A percentile compares a stretch with the other conserved stretches of the same genome.
Conservation (phyloP, 2,329 filamentous ascomycete genomes). For the Paraphaeosphaeria minitans region DNA sequence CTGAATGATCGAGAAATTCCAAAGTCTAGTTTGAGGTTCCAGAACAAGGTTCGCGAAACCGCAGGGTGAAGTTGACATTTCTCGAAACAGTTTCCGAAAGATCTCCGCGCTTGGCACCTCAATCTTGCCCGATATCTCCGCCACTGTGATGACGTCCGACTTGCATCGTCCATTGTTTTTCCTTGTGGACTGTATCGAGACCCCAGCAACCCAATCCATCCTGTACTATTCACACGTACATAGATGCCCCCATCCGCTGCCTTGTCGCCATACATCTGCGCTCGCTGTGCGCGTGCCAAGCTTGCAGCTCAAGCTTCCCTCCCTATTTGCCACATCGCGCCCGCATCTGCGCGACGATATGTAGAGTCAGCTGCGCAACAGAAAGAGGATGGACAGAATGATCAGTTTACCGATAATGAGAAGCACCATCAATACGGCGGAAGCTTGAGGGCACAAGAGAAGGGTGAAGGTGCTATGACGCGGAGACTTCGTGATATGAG, state of each 20-base stretch:
- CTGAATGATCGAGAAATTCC: neutral
- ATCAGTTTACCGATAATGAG: neutral
- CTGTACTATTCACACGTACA: slow-evolving; percentile 5
- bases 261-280: slow-evolving; percentile 38
- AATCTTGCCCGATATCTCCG: slow-evolving; percentile 1
- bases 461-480: slow-evolving; percentile 61
- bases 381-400: slow-evolving; percentile 16
- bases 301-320: slow-evolving; percentile 12
- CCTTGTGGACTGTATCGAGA: neutral
- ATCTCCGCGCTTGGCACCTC: slow-evolving; percentile 14
- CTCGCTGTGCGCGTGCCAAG: slow-evolving; percentile 48
- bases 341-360: slow-evolving; percentile 24
- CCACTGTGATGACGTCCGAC: slow-evolving; percentile 21
- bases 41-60: neutral
- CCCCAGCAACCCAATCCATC: slow-evolving; percentile 5
- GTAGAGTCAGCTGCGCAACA: slow-evolving; percentile 27
- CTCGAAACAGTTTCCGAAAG: slow-evolving; percentile 1
- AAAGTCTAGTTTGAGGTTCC: neutral
- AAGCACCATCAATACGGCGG: neutral
- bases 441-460: slow-evolving; percentile 17
- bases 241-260: slow-evolving; percentile 38
- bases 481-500: slow-evolving; percentile 64
- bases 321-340: slow-evolving; percentile 15
- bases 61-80: neutral
- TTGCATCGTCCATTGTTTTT: neutral